Evolutionary conservation across 140 eudicot genomes (phyloP).

Genomic region (Senecio squalidus): DNA sequence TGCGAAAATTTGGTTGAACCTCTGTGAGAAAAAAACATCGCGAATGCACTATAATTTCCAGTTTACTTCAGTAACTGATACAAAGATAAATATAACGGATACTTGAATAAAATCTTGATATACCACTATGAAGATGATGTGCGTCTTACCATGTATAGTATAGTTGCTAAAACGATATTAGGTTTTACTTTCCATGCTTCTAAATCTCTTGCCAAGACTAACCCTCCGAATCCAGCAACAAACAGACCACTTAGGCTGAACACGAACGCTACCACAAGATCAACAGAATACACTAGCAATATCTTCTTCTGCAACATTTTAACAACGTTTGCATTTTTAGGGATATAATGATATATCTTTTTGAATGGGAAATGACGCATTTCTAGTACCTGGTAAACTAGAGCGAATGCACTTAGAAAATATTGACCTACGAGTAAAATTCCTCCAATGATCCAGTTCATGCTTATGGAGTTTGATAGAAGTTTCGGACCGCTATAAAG

Average conservation of each 20-base stretch:
- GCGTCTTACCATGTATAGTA: constrained; percentile 38
- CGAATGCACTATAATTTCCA: no score
- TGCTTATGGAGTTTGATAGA: constrained; percentile 15
- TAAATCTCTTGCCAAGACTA: constrained; percentile 29
- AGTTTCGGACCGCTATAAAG: constrained; percentile 16
- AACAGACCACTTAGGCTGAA: constrained; percentile 30
- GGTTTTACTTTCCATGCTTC: constrained; percentile 35
- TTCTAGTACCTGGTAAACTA: constrained; percentile 30
- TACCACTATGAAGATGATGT: no score
- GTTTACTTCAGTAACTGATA: no score
- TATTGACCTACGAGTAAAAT: constrained; percentile 31
- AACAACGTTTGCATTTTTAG: no score
- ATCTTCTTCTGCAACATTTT: constrained; percentile 29
- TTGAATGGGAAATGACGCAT: neutral
- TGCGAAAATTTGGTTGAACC: no score
- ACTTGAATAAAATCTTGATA: no score
- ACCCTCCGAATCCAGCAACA: constrained; percentile 20
- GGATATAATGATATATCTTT: no score
- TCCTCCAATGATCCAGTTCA: constrained; percentile 38
- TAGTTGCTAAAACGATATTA: constrained; percentile 24
- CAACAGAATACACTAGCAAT: constrained; percentile 30
- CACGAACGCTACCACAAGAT: constrained; percentile 26
- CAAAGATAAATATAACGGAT: no score
- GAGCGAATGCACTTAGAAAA: constrained; percentile 20
- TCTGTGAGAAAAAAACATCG: no score